phyloP scores from a whole-genome alignment of 192 early-diverging fungal genomes.

The Mortierella hygrophila region DNA sequence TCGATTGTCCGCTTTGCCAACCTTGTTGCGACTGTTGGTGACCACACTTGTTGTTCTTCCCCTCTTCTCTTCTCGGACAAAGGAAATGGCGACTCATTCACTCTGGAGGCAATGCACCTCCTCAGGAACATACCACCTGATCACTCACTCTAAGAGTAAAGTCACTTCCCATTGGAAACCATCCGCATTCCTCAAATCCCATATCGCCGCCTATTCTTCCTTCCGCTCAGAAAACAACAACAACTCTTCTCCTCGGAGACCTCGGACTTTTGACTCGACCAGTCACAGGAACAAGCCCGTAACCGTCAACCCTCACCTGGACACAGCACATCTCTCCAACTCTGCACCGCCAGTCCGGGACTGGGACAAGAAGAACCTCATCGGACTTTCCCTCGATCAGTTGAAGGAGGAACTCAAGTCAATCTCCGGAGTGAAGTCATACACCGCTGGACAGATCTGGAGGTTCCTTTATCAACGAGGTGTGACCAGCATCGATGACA shows the following conservation, averaged over 20 bases:
- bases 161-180: background rate
- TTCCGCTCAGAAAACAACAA: background rate
- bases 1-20: no score
- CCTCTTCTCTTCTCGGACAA: background rate
- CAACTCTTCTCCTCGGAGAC: background rate
- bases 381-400: slow-evolving; percentile 53
- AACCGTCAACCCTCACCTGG: background rate
- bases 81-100: slow-evolving; percentile 1
- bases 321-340: background rate
- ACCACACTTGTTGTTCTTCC: background rate
- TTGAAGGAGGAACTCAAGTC: slow-evolving; percentile 46
- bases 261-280: slow-evolving; percentile 46
- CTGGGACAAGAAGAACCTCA: slow-evolving; percentile 61
- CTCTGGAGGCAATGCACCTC: slow-evolving; percentile 18
- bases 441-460: slow-evolving; percentile 61
- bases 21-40: background rate
- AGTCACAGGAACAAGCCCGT: slow-evolving; percentile 45
- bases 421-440: slow-evolving; percentile 51
- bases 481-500: slow-evolving; percentile 73
- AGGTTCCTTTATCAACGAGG: slow-evolving; percentile 66
- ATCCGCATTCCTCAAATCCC: background rate
- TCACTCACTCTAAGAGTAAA: background rate
- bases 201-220: background rate
- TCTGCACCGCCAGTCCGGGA: slow-evolving; percentile 20
- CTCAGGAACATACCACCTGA: background rate